Conservation (phyloP, 2,329 filamentous ascomycete species). For the Aspergillus tanneri region DNA sequence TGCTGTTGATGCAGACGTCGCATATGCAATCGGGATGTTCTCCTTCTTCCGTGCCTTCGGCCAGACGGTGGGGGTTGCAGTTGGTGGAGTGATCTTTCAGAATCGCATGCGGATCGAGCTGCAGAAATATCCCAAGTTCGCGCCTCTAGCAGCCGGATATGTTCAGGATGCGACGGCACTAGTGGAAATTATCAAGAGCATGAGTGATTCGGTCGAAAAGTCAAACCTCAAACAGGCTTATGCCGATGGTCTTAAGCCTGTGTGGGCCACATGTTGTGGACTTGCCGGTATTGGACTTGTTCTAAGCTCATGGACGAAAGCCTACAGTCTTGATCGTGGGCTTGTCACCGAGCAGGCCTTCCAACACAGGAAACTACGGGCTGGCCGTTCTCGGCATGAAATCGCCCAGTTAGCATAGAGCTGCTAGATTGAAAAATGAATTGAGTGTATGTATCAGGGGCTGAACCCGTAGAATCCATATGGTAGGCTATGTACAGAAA, state of each 20-base stretch:
- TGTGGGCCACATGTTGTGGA: constrained; percentile 58
- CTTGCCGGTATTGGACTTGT: constrained; percentile 54
- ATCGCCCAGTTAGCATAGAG: too few relatives aligned
- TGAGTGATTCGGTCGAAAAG: constrained; percentile 47
- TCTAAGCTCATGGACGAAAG: constrained; percentile 54
- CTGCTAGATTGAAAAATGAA: too few relatives aligned
- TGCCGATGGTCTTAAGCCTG: constrained; percentile 53
- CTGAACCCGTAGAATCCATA: too few relatives aligned
- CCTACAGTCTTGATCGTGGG: constrained; percentile 46
- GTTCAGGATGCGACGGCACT: constrained; percentile 59
- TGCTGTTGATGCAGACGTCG: constrained; percentile 56
- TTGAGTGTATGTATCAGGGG: too few relatives aligned
- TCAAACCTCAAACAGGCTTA: constrained; percentile 53
- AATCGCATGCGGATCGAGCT: constrained; percentile 60
- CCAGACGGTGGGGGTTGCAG: constrained; percentile 64
- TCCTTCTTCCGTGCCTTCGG: constrained; percentile 66
- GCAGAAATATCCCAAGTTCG: constrained; percentile 49
- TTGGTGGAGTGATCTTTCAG: constrained; percentile 69
- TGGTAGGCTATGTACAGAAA: too few relatives aligned
- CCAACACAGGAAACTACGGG: too few relatives aligned
- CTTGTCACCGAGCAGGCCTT: too few relatives aligned
- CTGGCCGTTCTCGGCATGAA: too few relatives aligned
- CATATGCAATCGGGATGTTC: constrained; percentile 64
- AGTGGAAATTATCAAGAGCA: constrained; percentile 57
- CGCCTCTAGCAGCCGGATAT: constrained; percentile 49